Evolutionary conservation across 441 rosid species (phyloP).

Genomic region (Jatropha podagrica): DNA sequence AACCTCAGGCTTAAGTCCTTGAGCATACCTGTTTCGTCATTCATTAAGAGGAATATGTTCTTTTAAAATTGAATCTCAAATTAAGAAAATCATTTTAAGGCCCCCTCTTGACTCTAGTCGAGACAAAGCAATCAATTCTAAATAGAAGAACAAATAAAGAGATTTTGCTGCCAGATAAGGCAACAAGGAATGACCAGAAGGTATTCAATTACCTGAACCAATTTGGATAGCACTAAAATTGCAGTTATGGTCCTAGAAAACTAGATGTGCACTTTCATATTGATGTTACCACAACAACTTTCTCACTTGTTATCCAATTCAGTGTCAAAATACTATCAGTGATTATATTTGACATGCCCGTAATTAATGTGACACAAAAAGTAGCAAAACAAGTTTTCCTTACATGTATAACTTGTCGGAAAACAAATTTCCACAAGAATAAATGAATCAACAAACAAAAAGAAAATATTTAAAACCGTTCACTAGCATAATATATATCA

Average conservation of each 20-base stretch:
- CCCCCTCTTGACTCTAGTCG: not conserved
- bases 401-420: not conserved
- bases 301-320: not conserved
- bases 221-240: not conserved
- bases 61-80: not conserved
- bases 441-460: not conserved
- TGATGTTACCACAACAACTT: slow-evolving; percentile 2
- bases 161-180: not conserved
- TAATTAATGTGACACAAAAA: not conserved
- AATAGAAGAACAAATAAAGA: not conserved
- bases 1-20: slow-evolving; percentile 44
- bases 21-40: slow-evolving; percentile 38
- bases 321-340: not conserved
- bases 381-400: not conserved
- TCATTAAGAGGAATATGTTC: not conserved
- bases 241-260: slow-evolving; percentile 8
- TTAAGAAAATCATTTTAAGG: not conserved
- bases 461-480: not conserved
- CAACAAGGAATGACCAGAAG: not conserved
- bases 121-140: not conserved
- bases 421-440: not conserved
- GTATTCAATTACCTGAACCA: not conserved
- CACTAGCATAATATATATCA: not conserved
- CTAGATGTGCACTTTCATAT: not conserved
- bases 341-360: not conserved